phyloP scores from a whole-genome alignment of 768 basidiomycete genomes.

The Tulasnella sp. region DNA sequence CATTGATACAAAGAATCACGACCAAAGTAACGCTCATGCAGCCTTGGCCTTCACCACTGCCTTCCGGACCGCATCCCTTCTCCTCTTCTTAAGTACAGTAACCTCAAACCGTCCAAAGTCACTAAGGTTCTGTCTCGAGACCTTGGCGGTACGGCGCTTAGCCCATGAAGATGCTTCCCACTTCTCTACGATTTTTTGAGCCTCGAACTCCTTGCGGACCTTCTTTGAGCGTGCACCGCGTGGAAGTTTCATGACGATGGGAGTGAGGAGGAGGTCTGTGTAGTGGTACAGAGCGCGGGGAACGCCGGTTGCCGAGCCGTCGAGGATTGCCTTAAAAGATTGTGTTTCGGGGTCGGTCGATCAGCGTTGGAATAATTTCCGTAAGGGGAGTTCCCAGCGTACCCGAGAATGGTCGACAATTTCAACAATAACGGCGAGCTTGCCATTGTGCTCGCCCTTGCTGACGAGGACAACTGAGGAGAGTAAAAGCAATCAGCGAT shows the following conservation, averaged over 20 bases:
- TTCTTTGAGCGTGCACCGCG: constrained; percentile 75
- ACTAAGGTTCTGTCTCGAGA: constrained; percentile 65
- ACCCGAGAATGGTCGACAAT: constrained; percentile 99
- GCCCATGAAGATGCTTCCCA: constrained; percentile 89
- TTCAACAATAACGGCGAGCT: constrained; percentile 91
- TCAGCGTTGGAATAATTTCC: not conserved
- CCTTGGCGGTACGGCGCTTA: constrained; percentile 66
- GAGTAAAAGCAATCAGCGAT: not conserved
- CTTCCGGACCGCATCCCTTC: constrained; percentile 73
- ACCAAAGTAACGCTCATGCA: not conserved
- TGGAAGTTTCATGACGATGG: constrained; percentile 75
- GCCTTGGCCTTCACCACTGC: constrained; percentile 45
- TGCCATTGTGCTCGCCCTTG: constrained; percentile 73
- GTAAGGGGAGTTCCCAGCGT: constrained; percentile 28
- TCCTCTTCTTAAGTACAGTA: constrained; percentile 80
- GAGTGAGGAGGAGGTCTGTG: constrained; percentile 88
- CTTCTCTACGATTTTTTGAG: constrained; percentile 73
- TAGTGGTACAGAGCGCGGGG: constrained; percentile 88
- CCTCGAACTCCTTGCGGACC: constrained; percentile 81
- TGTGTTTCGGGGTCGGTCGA: not conserved
- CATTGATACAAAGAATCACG: not conserved
- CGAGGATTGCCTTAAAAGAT: constrained; percentile 72
- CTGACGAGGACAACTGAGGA: constrained; percentile 82
- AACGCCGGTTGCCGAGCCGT: constrained; percentile 85
- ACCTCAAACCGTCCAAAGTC: constrained; percentile 92